Conservation (phyloP, 2,329 filamentous ascomycete species). For the Sphaceloma murrayae region DNA sequence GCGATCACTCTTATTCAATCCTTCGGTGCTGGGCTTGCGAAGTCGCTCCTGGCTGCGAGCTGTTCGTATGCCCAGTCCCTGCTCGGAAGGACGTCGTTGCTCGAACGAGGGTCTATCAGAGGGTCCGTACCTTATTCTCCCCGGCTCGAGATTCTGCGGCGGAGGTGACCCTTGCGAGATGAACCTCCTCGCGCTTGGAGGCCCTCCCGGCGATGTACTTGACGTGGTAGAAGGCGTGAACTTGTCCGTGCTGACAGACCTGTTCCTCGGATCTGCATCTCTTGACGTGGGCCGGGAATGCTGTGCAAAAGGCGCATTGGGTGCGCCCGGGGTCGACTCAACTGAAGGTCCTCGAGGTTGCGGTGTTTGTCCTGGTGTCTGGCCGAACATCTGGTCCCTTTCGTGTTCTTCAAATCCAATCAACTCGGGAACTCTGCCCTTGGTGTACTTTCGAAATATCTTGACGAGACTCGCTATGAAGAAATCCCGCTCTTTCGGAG, state of each 20-base stretch:
- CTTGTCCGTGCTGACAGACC: conserved; percentile 15
- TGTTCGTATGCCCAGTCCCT: conserved; percentile 17
- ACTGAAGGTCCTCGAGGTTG: conserved; percentile 18
- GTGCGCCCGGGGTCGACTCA: conserved; percentile 17
- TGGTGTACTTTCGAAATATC: conserved; percentile 93
- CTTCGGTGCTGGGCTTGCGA: conserved; percentile 19
- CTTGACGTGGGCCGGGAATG: conserved; percentile 20
- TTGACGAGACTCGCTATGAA: conserved; percentile 95
- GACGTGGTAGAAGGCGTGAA: conserved; percentile 16
- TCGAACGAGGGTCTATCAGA: conserved; percentile 12
- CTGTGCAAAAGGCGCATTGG: conserved; percentile 28
- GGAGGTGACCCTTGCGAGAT: conserved; percentile 12
- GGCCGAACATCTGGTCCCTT: conserved; percentile 59
- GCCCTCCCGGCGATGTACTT: conserved; percentile 8
- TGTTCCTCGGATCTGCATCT: conserved; percentile 16
- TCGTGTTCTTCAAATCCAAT: conserved; percentile 75
- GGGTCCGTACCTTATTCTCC: not conserved
- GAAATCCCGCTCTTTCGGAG: conserved; percentile 94
- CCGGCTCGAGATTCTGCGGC: conserved; percentile 4
- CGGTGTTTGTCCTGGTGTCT: conserved; percentile 19
- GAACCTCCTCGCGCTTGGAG: conserved; percentile 14
- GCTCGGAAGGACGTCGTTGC: conserved; percentile 14
- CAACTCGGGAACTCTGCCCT: conserved; percentile 68
- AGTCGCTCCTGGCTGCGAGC: conserved; percentile 18
- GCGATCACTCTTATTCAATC: conserved; percentile 23